Base-by-base conservation (phyloP, 495 filamentous ascomycete species). In the Entonaema liquescens region DNA sequence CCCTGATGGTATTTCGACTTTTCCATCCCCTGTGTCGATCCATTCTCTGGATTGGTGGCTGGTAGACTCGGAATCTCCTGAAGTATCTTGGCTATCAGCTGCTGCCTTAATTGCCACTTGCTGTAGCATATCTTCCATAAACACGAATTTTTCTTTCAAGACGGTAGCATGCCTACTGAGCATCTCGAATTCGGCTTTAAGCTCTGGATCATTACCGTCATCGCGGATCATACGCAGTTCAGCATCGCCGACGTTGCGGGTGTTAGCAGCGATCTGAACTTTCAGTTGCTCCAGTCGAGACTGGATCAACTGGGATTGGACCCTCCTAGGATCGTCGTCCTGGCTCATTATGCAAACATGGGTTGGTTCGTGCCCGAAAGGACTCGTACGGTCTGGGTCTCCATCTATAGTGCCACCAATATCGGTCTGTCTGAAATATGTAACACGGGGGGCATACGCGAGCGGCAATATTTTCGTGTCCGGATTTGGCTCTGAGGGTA, bases 401-500 rank as follows among this genome's bases (percentile, higher is more conserved):
- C 86, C 83, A 71, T 90, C 84, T 26, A 90, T 89, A 13, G 86
- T 82, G 31, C 90, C 88, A 13, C 86, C 84, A 74, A 97, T 94
- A 72, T 98, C 95, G n/a, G 95, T 99, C 77, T 98, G 93, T 21
- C 95, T 89, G 81, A 97, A 97, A 78, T 98, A 99, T 1, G 96
- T 98, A 72, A 99, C 95, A 0, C 94, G 89, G 31, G 95, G 96
- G 11, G 95, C 92, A 72, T 89, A 99, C 1, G 91, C 96, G 8
- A 99, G 83, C 1, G 95, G 95, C 61, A 98, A 83, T 54, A 99
- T 98, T 73, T 93, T 92, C 1, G 95, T 97, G 61, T 95, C 90
- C 21, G 96, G 95, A 66, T 97, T 94, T 26, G 92, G 90, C 72
- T 95, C 92, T 26, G 92, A 92, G 0, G 95, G 95, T 17, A 98